Conservation (phyloP, 768 basidiomycete genomes). For the Leccinum olivaceopallidum region DNA sequence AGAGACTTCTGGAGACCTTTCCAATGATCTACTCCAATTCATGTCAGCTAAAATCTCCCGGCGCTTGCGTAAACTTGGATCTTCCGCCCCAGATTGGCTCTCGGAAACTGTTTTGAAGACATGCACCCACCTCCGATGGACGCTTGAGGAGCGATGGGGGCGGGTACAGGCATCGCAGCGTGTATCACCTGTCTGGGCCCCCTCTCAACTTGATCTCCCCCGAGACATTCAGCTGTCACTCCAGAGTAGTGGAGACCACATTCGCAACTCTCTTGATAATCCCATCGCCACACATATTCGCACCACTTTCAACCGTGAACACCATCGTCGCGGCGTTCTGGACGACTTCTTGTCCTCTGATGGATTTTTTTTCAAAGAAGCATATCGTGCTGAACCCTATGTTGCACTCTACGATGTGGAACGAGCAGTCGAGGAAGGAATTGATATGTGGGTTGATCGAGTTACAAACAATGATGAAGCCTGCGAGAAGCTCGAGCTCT, state of each 20-base stretch:
- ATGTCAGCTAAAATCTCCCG: background rate
- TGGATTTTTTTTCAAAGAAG: slow-evolving; percentile 8
- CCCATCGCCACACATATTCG: rapidly evolving
- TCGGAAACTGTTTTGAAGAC: background rate
- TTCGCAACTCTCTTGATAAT: slow-evolving; percentile 22
- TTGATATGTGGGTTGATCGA: slow-evolving; percentile 34
- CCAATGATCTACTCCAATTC: slow-evolving; percentile 1
- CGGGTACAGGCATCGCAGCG: background rate
- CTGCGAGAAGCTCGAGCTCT: slow-evolving; percentile 19
- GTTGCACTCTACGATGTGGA: slow-evolving; percentile 40
- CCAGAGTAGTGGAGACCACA: slow-evolving; percentile 26
- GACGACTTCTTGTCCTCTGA: slow-evolving; percentile 17
- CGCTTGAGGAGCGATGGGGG: slow-evolving; percentile 2
- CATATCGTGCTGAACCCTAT: slow-evolving; percentile 9
- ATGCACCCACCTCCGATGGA: background rate
- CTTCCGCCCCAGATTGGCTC: background rate
- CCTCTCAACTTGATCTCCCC: slow-evolving; percentile 24
- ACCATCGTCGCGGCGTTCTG: slow-evolving; percentile 11
- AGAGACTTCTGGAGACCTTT: slow-evolving; percentile 1
- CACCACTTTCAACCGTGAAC: slow-evolving; percentile 1
- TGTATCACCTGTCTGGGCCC: slow-evolving; percentile 32
- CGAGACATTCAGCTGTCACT: slow-evolving; percentile 38
- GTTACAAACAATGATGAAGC: slow-evolving; percentile 10
- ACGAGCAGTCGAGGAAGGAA: slow-evolving; percentile 25
- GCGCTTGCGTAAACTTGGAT: background rate